phyloP scores from a whole-genome alignment of 345 rosid genomes.

The Isatis tinctoria region DNA sequence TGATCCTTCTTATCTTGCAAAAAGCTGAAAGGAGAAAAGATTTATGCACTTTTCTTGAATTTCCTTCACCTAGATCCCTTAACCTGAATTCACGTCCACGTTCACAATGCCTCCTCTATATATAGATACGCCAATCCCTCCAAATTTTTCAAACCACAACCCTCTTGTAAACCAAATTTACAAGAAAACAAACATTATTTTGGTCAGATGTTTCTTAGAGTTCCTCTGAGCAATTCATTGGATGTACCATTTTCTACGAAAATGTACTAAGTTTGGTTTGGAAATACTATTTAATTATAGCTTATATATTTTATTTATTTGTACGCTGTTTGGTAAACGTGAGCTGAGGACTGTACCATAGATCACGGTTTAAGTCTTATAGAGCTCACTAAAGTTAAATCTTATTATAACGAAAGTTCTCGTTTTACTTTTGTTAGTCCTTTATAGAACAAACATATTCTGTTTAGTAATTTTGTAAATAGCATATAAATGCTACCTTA shows the following conservation, averaged over 20 bases:
- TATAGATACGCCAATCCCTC: background rate
- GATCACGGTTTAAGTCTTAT: too few relatives aligned
- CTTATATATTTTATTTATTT: too few relatives aligned
- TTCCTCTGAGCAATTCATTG: slow-evolving; percentile 26
- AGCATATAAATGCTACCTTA: too few relatives aligned
- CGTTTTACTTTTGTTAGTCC: too few relatives aligned
- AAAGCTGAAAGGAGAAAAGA: background rate
- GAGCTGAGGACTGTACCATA: too few relatives aligned
- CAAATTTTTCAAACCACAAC: slow-evolving; percentile 5
- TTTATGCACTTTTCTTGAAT: slow-evolving; percentile 2
- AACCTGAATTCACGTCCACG: slow-evolving; percentile 26
- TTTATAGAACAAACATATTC: too few relatives aligned
- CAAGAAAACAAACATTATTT: background rate
- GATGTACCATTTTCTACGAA: background rate
- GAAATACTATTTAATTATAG: too few relatives aligned
- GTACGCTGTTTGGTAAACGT: too few relatives aligned
- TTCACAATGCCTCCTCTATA: slow-evolving; percentile 11
- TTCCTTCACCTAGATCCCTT: slow-evolving; percentile 8
- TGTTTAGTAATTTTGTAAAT: too few relatives aligned
- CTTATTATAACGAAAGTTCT: too few relatives aligned
- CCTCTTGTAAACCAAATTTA: background rate
- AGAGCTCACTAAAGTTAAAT: too few relatives aligned
- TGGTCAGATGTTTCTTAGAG: slow-evolving; percentile 23
- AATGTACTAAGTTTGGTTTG: too few relatives aligned
- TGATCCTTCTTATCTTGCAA: slow-evolving; percentile 2